A percentile compares a stretch with the other conserved stretches of the same genome.
phyloP scores from a whole-genome alignment of 2,329 filamentous ascomycete genomes.

The Talaromyces sp. region DNA sequence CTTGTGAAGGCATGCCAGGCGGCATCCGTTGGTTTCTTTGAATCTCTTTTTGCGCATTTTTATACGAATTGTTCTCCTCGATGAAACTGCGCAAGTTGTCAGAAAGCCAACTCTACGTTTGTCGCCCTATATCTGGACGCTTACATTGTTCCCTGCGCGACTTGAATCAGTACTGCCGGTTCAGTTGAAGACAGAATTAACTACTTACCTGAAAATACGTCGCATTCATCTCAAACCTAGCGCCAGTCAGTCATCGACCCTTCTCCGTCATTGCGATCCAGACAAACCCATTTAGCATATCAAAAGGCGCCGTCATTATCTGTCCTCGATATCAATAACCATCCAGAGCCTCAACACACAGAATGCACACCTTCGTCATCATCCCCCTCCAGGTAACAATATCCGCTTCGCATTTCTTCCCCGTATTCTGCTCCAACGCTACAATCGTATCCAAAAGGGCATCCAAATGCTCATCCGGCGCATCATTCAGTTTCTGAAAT shows the following conservation, averaged over 20 bases:
- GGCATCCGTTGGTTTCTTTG: conserved; percentile 55
- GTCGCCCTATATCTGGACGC: conserved; percentile 24
- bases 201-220: conserved; percentile 75
- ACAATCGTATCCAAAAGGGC: conserved; percentile 75
- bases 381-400: conserved; percentile 94
- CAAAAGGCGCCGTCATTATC: conserved; percentile 84
- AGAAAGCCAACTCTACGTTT: conserved; percentile 11
- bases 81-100: conserved; percentile 66
- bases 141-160: conserved; percentile 55
- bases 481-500: conserved; percentile 80
- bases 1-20: conserved; percentile 61
- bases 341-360: not conserved
- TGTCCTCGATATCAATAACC: conserved; percentile 37
- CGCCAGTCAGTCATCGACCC: conserved; percentile 19
- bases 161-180: conserved; percentile 23
- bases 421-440: conserved; percentile 67
- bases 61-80: conserved; percentile 81
- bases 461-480: conserved; percentile 82
- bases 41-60: conserved; percentile 59
- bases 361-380: conserved; percentile 80
- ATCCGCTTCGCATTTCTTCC: conserved; percentile 69
- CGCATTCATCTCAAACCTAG: conserved; percentile 92
- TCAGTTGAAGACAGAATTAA: not conserved
- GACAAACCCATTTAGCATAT: conserved; percentile 71
- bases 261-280: conserved; percentile 17